Percentiles rank a stretch among this genome's conserved stretches.
Evolutionary conservation across 2,329 filamentous ascomycete genomes (phyloP).

Genomic region (Juglanconis juglandina): DNA sequence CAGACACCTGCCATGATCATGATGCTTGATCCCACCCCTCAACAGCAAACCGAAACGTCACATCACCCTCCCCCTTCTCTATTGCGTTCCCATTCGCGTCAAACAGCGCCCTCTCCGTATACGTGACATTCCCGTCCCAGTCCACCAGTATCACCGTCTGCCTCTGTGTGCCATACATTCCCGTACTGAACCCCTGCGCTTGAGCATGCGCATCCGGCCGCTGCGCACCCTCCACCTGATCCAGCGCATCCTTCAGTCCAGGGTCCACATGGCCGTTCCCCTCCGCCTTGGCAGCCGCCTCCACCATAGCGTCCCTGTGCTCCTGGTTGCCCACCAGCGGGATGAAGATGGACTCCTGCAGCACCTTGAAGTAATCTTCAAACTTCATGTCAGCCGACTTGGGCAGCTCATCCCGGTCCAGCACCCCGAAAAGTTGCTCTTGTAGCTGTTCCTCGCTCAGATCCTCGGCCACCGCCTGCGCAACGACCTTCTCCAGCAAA

Average conservation of each 20-base stretch:
- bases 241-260: constrained; percentile 32
- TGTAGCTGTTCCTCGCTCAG: constrained; percentile 46
- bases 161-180: constrained; percentile 62
- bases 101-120: constrained; percentile 58
- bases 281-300: constrained; percentile 30
- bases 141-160: constrained; percentile 62
- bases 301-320: constrained; percentile 43
- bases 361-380: constrained; percentile 49
- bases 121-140: constrained; percentile 59
- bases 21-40: constrained; percentile 44
- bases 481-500: constrained; percentile 41
- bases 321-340: constrained; percentile 52
- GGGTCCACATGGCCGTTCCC: constrained; percentile 34
- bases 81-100: constrained; percentile 55
- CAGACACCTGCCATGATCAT: not conserved
- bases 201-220: constrained; percentile 30
- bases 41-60: constrained; percentile 54
- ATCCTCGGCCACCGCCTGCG: constrained; percentile 34
- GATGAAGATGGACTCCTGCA: constrained; percentile 61
- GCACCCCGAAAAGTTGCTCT: constrained; percentile 49
- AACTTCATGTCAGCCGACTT: constrained; percentile 41
- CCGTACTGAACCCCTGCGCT: constrained; percentile 47
- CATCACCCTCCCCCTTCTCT: constrained; percentile 51
- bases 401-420: constrained; percentile 58
- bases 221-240: constrained; percentile 25